Conservation (phyloP, 768 basidiomycete species). For the Pisolithus marmoratus region DNA sequence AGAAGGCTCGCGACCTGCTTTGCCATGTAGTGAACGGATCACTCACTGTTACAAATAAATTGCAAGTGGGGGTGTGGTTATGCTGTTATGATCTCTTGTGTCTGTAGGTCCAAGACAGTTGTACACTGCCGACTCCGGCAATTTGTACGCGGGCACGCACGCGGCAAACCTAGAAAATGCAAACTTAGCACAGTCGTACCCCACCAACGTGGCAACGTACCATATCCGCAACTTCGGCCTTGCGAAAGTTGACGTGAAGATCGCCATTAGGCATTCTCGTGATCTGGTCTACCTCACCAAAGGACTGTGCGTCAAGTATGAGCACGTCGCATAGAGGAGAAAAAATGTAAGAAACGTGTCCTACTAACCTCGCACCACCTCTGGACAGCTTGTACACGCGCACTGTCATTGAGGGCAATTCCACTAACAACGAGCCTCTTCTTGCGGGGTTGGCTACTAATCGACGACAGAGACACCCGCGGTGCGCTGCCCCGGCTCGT, state of each 20-base stretch:
- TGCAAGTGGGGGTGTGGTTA: background rate
- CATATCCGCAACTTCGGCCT: constrained; percentile 74
- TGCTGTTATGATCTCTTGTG: constrained; percentile 32
- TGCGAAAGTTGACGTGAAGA: constrained; percentile 69
- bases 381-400: constrained; percentile 62
- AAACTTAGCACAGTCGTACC: constrained; percentile 5
- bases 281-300: constrained; percentile 73
- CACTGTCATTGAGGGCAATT: constrained; percentile 51
- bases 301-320: constrained; percentile 40
- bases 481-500: constrained; percentile 15
- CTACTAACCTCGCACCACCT: constrained; percentile 69
- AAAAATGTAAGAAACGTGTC: background rate
- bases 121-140: constrained; percentile 69
- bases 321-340: constrained; percentile 3
- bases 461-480: constrained; percentile 27
- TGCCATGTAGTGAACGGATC: background rate
- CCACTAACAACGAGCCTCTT: constrained; percentile 69
- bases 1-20: constrained; percentile 2
- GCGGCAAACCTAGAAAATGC: constrained; percentile 57
- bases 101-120: constrained; percentile 68
- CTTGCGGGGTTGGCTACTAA: constrained; percentile 40
- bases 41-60: constrained; percentile 22
- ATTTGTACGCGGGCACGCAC: constrained; percentile 72
- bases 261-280: constrained; percentile 71
- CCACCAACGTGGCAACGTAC: constrained; percentile 35